phyloP scores from a whole-genome alignment of 495 filamentous ascomycete species.

The Neurospora sp. region DNA sequence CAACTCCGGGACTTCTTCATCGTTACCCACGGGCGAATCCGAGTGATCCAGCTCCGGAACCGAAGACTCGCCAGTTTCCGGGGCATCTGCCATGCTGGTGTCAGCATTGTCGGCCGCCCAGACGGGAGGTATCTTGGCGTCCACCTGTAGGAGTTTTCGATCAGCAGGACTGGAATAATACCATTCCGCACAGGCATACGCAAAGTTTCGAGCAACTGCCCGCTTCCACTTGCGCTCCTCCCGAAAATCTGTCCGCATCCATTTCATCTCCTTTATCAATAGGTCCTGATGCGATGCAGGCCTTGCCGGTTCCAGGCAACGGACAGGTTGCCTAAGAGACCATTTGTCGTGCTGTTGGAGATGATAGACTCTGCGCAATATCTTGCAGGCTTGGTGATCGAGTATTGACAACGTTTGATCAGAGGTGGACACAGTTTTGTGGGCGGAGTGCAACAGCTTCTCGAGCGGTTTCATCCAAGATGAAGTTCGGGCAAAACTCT shows the following conservation, averaged over 20 bases:
- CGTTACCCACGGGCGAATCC: slow-evolving; percentile 37
- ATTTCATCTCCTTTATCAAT: slow-evolving; percentile 81
- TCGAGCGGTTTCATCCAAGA: slow-evolving; percentile 51
- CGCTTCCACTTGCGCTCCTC: slow-evolving; percentile 93
- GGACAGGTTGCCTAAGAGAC: slow-evolving; percentile 79
- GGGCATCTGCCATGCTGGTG: slow-evolving; percentile 14
- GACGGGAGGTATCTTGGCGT: slow-evolving; percentile 34
- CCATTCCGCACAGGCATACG: slow-evolving; percentile 73
- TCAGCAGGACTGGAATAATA: slow-evolving; percentile 51
- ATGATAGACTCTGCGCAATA: slow-evolving; percentile 74
- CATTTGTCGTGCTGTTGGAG: slow-evolving; percentile 81
- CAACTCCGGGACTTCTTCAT: slow-evolving; percentile 35
- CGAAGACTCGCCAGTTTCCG: slow-evolving; percentile 22
- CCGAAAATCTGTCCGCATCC: slow-evolving; percentile 92
- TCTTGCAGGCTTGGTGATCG: slow-evolving; percentile 74
- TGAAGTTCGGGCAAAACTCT: slow-evolving; percentile 51
- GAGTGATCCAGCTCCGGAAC: slow-evolving; percentile 61
- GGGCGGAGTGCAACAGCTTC: slow-evolving; percentile 58
- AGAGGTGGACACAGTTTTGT: slow-evolving; percentile 71
- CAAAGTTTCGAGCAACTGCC: slow-evolving; percentile 63
- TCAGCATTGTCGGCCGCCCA: slow-evolving; percentile 7
- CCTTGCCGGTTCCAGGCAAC: slow-evolving; percentile 64
- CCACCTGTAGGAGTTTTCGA: slow-evolving; percentile 55
- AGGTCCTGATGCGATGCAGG: slow-evolving; percentile 73
- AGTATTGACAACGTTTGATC: slow-evolving; percentile 67